A percentile compares a stretch with the other conserved stretches of the same genome.
These are phyloP conservation scores for Viola pubescens DNA, from an alignment of 441 rosid genomes.

Conservation along the genomic window DNA sequence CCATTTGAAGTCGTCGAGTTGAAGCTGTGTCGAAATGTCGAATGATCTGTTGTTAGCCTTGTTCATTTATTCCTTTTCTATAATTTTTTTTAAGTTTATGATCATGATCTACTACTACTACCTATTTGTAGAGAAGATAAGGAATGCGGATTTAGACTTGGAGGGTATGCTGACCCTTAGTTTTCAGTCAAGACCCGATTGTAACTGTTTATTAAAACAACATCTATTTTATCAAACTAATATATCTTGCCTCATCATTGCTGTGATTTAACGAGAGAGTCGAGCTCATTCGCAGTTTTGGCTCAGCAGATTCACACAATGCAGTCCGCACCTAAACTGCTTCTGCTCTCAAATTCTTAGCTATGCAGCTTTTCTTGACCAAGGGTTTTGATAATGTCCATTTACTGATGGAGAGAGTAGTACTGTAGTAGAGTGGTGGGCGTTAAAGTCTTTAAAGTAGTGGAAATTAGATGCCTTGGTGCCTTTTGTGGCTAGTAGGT, in stretches of 20 bases:
- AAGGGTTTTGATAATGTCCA: too few species aligned
- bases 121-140: conserved; percentile 22
- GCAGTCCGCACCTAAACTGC: too few species aligned
- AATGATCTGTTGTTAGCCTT: conserved; percentile 12
- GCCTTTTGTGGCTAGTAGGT: too few species aligned
- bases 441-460: too few species aligned
- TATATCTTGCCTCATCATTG: not conserved
- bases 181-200: conserved; percentile 15
- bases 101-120: conserved; percentile 11
- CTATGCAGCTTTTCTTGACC: too few species aligned
- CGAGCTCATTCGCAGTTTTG: too few species aligned
- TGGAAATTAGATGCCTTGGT: too few species aligned
- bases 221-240: not conserved
- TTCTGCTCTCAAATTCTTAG: too few species aligned
- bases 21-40: conserved; percentile 11
- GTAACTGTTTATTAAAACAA: not conserved
- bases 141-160: conserved; percentile 20
- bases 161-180: conserved; percentile 19
- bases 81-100: conserved; percentile 9
- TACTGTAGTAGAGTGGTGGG: too few species aligned
- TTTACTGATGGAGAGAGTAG: too few species aligned
- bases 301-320: too few species aligned
- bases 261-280: not conserved
- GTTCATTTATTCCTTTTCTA: conserved; percentile 31
- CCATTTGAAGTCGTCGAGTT: conserved; percentile 20